Evolutionary conservation across 1,284 basidiomycete genomes (phyloP).

Genomic region (Kwoniella shivajii): DNA sequence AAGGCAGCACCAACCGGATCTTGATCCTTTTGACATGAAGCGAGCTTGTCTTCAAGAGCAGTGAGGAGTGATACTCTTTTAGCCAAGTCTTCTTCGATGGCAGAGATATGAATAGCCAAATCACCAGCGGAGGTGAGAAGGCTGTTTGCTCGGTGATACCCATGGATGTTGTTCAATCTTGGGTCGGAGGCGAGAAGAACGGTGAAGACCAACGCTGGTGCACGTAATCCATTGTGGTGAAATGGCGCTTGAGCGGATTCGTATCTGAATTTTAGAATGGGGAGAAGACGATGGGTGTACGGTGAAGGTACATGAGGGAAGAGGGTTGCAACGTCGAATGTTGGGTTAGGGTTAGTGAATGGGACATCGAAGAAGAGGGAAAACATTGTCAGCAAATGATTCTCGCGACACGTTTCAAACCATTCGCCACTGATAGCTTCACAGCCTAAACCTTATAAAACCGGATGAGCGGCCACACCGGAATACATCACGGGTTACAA

Average conservation of each 20-base stretch:
- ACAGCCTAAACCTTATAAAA: no score
- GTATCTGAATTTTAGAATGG: constrained; percentile 51
- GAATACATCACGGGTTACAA: no score
- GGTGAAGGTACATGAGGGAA: neutral
- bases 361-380: neutral
- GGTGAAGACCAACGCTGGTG: constrained; percentile 50
- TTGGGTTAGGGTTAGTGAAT: no score
- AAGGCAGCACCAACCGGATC: constrained; percentile 39
- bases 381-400: neutral
- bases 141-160: constrained; percentile 42
- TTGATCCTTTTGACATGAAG: constrained; percentile 22
- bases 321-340: no score
- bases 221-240: constrained; percentile 30
- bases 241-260: constrained; percentile 46
- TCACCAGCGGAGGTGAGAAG: constrained; percentile 32
- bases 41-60: constrained; percentile 42
- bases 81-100: constrained; percentile 35
- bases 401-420: no score
- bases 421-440: no score
- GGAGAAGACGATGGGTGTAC: constrained; percentile 1
- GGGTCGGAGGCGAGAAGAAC: constrained; percentile 50
- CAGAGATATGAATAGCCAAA: constrained; percentile 30
- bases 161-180: constrained; percentile 44
- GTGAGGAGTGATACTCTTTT: constrained; percentile 37
- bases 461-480: neutral